Evolutionary conservation across 2,329 filamentous ascomycete species (phyloP).

Genomic region (Clarireedia homoeocarpa): DNA sequence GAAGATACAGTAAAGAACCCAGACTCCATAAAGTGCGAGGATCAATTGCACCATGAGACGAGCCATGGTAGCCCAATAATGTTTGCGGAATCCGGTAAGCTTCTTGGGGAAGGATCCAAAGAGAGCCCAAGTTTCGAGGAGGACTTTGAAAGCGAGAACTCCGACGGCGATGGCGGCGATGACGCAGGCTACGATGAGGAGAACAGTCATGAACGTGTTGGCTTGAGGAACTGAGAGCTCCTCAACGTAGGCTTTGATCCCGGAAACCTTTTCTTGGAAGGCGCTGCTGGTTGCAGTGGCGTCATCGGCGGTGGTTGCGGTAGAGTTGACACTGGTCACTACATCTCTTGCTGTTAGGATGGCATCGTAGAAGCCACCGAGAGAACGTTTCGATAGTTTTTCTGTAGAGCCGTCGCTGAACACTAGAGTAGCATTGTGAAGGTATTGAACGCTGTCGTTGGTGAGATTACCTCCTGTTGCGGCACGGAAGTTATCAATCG

Average conservation of each 20-base stretch:
- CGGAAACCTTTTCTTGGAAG: slow-evolving; percentile 52
- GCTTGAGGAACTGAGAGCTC: slow-evolving; percentile 76
- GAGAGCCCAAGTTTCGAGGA: slow-evolving; percentile 87
- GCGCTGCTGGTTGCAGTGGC: slow-evolving; percentile 16
- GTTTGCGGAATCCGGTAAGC: slow-evolving; percentile 78
- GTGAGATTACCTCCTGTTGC: slow-evolving; percentile 83
- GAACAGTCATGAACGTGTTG: slow-evolving; percentile 93
- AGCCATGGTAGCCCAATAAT: slow-evolving; percentile 91
- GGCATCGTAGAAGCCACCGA: slow-evolving; percentile 29
- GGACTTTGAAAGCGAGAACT: slow-evolving; percentile 82
- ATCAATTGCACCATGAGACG: slow-evolving; percentile 87
- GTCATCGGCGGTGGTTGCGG: slow-evolving; percentile 16
- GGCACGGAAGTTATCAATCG: slow-evolving; percentile 77
- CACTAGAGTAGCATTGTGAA: slow-evolving; percentile 69
- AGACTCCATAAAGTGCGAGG: slow-evolving; percentile 84
- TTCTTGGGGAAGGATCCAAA: slow-evolving; percentile 77
- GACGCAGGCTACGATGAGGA: slow-evolving; percentile 81
- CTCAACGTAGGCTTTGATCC: slow-evolving; percentile 77
- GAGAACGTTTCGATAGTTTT: slow-evolving; percentile 47
- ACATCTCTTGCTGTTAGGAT: slow-evolving; percentile 48
- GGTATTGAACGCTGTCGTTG: slow-evolving; percentile 63
- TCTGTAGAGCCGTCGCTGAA: slow-evolving; percentile 53
- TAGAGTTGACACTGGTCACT: slow-evolving; percentile 38
- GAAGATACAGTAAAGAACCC: slow-evolving; percentile 93
- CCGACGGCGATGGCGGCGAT: slow-evolving; percentile 77